These are phyloP conservation scores for Aspergillus haitiensis DNA, from an alignment of 495 filamentous ascomycete genomes.

Conservation along the genomic window DNA sequence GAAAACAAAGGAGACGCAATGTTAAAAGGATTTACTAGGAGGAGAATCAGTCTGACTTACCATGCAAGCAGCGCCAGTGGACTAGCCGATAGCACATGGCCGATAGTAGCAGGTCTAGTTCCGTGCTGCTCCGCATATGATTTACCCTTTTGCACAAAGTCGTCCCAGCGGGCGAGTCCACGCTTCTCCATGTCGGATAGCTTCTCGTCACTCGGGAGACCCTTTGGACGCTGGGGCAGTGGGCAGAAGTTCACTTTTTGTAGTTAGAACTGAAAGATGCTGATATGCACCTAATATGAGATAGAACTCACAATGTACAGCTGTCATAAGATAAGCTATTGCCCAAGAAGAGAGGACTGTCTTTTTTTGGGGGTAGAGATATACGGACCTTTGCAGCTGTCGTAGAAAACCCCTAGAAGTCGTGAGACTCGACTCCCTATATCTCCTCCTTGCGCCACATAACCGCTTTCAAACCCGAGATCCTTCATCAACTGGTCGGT, in stretches of 20 bases:
- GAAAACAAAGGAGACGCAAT: constrained; percentile 5
- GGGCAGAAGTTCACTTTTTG: constrained; percentile 37
- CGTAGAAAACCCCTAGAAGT: constrained; percentile 39
- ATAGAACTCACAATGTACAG: constrained; percentile 35
- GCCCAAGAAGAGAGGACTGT: not conserved
- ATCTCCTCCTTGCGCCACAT: constrained; percentile 68
- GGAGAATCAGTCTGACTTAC: constrained; percentile 35
- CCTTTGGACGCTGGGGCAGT: constrained; percentile 55
- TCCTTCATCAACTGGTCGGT: constrained; percentile 59
- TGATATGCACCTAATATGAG: not conserved
- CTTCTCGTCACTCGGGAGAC: constrained; percentile 48
- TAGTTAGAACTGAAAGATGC: constrained; percentile 6
- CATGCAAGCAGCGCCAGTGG: constrained; percentile 66
- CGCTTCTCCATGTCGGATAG: constrained; percentile 38
- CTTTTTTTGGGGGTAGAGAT: no score
- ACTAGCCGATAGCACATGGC: constrained; percentile 54
- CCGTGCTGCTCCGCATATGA: constrained; percentile 61
- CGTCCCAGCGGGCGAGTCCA: constrained; percentile 30
- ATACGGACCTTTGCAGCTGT: constrained; percentile 46
- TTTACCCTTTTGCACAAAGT: constrained; percentile 41
- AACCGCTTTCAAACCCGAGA: constrained; percentile 59
- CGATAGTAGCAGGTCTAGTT: constrained; percentile 62
- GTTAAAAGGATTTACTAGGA: not conserved
- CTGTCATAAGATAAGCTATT: constrained; percentile 19
- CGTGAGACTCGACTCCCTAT: constrained; percentile 56